Base-by-base conservation (phyloP, 2,329 filamentous ascomycete species). In the Xylaria sp. region DNA sequence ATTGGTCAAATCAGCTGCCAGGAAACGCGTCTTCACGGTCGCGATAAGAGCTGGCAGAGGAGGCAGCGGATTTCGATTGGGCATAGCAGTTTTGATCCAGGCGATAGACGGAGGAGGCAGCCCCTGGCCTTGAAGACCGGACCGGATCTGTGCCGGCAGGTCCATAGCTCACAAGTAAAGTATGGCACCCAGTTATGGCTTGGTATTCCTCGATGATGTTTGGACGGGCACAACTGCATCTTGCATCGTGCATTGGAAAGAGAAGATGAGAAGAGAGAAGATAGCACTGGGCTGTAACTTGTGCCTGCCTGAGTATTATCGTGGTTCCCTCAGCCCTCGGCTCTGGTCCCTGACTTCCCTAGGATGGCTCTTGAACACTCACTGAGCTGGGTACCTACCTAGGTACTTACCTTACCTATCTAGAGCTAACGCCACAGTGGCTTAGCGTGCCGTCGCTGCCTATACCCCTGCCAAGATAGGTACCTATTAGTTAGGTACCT, bases 11-110 rank as follows among this genome's bases (percentile, higher is more conserved):
- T 97, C 91, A 37, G 89, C 85, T 29, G 89, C 85, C 4, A 97
- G 85, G 10, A 98, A 81, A 55, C 92, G 92, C 68, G 93, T 90
- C 67, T 90, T 87, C 37, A 90, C 90, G 2, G 93, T 95, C 63
- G 92, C 91, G 58, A 90, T 81, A 19, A 96, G 82, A 3, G 90
- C 89, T 27, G 87, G 85, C 1, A 93, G 76, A 0, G 91, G 88
- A 1, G 86, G 87, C 15, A 81, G 80, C 44, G 79, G 83, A 73
- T 68, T 84, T 76, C 75, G 84, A 15, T 83, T 80, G 9, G 83
- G 76, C 60, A 90, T 73, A 72, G 94, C 87, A 58, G 77, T 78
- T 59, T 81, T 80, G 27, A 95, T 83, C 86, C 90, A 94, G 59
- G 83, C 66, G 35, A 73, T 58, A 1, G 83, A 82, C 1, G 84